These are phyloP conservation scores for Discostella stelligera DNA, from an alignment of 352 stramenopile species.

Conservation along the genomic window DNA sequence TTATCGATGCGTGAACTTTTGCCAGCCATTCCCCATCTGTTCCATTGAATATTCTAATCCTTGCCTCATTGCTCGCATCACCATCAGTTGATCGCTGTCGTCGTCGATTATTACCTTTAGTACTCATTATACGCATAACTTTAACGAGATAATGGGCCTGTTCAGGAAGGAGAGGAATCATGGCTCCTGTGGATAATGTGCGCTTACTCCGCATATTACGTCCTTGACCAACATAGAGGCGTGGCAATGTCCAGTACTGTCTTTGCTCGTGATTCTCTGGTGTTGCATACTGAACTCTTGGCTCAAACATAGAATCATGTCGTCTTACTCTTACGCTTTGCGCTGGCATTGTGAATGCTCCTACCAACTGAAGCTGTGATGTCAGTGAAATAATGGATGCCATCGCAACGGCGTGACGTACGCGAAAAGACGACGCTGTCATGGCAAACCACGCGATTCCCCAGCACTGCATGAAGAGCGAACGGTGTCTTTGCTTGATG, in stretches of 20 bases:
- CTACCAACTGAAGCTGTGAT: not conserved
- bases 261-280: slow-evolving; percentile 5
- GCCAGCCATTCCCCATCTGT: slow-evolving; percentile 72
- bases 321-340: not conserved
- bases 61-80: slow-evolving; percentile 3
- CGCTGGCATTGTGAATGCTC: not conserved
- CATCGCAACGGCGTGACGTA: not conserved
- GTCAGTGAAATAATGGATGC: not conserved
- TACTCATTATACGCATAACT: slow-evolving; percentile 71
- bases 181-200: slow-evolving; percentile 13
- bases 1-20: slow-evolving; percentile 33
- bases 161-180: slow-evolving; percentile 33
- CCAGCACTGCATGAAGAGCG: no score
- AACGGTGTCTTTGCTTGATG: not conserved
- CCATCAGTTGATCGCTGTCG: slow-evolving; percentile 2
- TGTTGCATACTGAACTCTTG: not conserved
- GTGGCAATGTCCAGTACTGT: slow-evolving; percentile 39
- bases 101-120: slow-evolving; percentile 24
- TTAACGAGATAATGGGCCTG: slow-evolving; percentile 72
- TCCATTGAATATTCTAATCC: slow-evolving; percentile 75
- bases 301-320: not conserved
- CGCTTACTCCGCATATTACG: not conserved
- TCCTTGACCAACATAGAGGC: slow-evolving; percentile 43
- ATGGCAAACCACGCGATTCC: not conserved
- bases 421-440: not conserved